Evolutionary conservation across 441 rosid genomes (phyloP), one percentile per base, ranked within the genome.

Genomic region (Aleurites moluccanus): DNA sequence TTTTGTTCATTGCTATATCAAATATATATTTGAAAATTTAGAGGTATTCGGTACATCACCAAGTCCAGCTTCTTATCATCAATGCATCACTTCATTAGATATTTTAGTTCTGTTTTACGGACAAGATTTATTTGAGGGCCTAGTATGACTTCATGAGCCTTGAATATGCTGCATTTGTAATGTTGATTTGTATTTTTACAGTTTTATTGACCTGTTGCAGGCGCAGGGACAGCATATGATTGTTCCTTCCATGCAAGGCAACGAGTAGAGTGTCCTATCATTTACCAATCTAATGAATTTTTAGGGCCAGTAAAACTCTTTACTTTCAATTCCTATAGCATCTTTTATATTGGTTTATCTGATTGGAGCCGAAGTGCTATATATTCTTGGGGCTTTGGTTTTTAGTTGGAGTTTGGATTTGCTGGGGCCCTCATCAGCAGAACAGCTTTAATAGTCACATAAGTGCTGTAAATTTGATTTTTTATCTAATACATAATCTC

Each of bases 171-270:
- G 25, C 59, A 16, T 53, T 53, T 53, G 21, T 44, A 14, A 18
- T 25, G 23, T 38, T 57, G 55, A 2, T 35, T 20, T 66, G 40
- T 44, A 67, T 62, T 55, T 73, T 71, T 59, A 72, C 21, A 44
- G 47, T 57, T 62, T 60, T 30, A 64, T 66, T 73, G 40, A 72
- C 76, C 80, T 27, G 27, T 83, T 74, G 74, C 88, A 88, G 89
- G 88, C 56, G 45, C 87, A 79, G 76, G 85, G 85, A 57, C 87
- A 78, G 83, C 84, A 86, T 79, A 82, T 82, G 87, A 73, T 85
- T 11, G 74, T 80, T 76, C 88, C 86, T 47, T 79, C 80, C 57
- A 77, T 87, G 90, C 88, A 80, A 61, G 90, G 90, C 60, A 81
- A 85, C 20, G 81, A 84, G 73, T 84, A 86, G 85, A 84, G 85